These are phyloP conservation scores for Tagetes patula DNA, from an alignment of 129 eudicot genomes.

Conservation along the genomic window DNA sequence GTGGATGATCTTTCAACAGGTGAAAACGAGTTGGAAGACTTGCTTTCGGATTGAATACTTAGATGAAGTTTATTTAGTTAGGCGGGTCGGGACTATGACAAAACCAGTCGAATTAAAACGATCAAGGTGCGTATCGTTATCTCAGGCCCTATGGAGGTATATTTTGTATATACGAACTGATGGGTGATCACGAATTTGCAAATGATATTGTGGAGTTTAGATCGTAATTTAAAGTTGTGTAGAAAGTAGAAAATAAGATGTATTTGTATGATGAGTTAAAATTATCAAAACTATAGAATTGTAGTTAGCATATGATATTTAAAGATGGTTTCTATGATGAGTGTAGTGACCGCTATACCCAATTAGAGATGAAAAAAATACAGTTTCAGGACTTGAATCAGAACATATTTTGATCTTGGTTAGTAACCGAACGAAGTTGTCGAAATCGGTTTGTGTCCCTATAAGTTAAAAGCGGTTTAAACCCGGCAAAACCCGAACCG, in stretches of 20 bases:
- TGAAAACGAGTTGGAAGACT: conserved; percentile 81
- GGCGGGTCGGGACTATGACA: not conserved
- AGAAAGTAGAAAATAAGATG: not conserved
- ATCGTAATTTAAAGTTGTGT: not conserved
- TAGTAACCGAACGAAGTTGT: too few species aligned
- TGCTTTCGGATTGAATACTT: conserved; percentile 67
- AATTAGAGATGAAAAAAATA: too few species aligned
- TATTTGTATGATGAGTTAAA: not conserved
- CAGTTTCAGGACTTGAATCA: too few species aligned
- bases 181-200: not conserved
- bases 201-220: not conserved
- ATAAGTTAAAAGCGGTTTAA: too few species aligned
- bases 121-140: not conserved
- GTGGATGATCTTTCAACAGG: conserved; percentile 51
- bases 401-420: too few species aligned
- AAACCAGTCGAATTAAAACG: not conserved
- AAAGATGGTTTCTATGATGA: too few species aligned
- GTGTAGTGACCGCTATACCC: too few species aligned
- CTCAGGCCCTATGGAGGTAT: conserved; percentile 7
- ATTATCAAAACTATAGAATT: too few species aligned
- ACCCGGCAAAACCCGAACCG: too few species aligned
- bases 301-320: too few species aligned
- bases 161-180: conserved; percentile 26
- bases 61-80: not conserved
- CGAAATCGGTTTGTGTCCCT: too few species aligned